Base-by-base conservation (phyloP, 1,139 yeast genomes). In the Taphrina deformans region DNA sequence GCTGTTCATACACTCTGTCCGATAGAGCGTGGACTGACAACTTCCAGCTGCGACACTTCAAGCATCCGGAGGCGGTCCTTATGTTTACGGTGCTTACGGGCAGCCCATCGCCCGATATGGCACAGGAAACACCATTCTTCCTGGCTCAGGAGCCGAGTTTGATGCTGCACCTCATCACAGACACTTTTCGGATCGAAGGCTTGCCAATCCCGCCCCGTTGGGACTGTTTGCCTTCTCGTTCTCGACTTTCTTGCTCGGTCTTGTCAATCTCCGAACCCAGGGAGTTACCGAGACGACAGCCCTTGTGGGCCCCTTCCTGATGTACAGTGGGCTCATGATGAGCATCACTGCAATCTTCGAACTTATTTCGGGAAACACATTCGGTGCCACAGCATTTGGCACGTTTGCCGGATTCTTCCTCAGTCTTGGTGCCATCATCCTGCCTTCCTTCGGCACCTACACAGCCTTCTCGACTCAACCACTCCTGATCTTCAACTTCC, bases 121-220 rank as follows among this genome's bases (percentile, higher is more conserved):
- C 41, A 27, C 48, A 2, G 58, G 58, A 7, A 41, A 27, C 31
- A 23, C 58, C 33, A 24, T 53, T 14, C 21, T 53, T 21, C 48
- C 48, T 10, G 58, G 29, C 23, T 23, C 31, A 1, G 58, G 48
- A 2, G 48, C 48, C 29, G 58, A 53, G 18, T 53, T 53, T 23
- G 58, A 53, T 21, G 12, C 58, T 16, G 27, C 23, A 4, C 48
- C 58, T 12, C 58, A 53, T 31, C 31, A 53, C 48, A 35, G 48
- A 24, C 58, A 38, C 48, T 53, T 53, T 16, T 31, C 55, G 18
- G 58, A 26, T 14, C 29, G 58, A 40, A 35, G 58, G 24, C 46
- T 53, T 46, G 58, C 58, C 35, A 53, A 53, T 40, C 58, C 58
- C 14, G 58, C 58, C 23, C 58, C 58, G n/a, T 48, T 53, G 7